Base-by-base conservation (phyloP, 2,329 filamentous ascomycete species). In the Teratosphaeria nubilosa region DNA sequence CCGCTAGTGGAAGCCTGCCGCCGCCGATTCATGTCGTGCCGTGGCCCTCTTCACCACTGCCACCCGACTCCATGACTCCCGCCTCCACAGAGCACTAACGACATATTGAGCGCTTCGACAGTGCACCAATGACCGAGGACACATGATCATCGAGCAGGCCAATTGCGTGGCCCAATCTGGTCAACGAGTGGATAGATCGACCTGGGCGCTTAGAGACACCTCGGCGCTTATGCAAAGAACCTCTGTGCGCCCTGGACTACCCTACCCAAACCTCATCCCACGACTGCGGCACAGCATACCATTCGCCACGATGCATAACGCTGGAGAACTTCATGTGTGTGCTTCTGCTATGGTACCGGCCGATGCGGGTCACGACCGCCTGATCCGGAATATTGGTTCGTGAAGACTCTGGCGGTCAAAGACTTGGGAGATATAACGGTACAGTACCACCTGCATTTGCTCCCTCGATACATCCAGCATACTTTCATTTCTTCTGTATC, bases 231-330 rank as follows among this genome's bases (percentile, higher is more conserved):
- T 48, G 41, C 41, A 48, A 20, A 48, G 41, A 48, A 22, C 41
- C 41, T 20, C 16, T 48, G n/a, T 5, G 1, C 20, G 9, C 6
- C 20, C 41, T 48, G 41, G n/a, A 5, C 41, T 16, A 48, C 41
- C 41, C n/a, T 22, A n/a, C 41, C 41, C 41, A 22, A 20, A 48
- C 41, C 41, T 22, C 41, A 48, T 41, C 41, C 41, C 41, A 48
- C 16, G 6, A 48, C 7, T 48, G 65, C 64, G 64, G 66, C 62
- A 65, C 64, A 63, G 60, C 63, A 63, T 31, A 56, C 63, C 37
- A 68, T 67, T 67, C 63, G 66, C 61, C 60, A 59, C 60, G 54
- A 48, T 52, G 54, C 48, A 53, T 53, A 51, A 13, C 27, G 22
- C 16, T 48, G 31, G 53, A n/a, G 32, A 20, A 20, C 37, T 5